A percentile compares a stretch with the other conserved stretches of the same genome.
Conservation (phyloP, 2,329 filamentous ascomycete species). For the Bipolaris cookei region DNA sequence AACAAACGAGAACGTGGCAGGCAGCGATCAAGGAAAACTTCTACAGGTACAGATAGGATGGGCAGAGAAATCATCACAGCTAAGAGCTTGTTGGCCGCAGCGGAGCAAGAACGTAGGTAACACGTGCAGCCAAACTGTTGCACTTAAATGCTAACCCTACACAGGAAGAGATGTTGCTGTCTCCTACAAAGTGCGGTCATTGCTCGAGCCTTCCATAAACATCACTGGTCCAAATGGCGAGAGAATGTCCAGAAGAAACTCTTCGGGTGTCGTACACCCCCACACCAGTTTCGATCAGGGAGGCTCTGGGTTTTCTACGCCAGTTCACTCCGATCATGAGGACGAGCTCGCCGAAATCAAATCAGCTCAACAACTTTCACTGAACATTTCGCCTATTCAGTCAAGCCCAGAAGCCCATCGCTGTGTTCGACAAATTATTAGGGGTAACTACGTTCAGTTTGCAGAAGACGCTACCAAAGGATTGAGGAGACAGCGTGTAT, state of each 20-base stretch:
- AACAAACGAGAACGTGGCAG: conserved; percentile 50
- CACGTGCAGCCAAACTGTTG: neutral
- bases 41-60: conserved; percentile 45
- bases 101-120: conserved; percentile 76
- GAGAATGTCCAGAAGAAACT: conserved; percentile 59
- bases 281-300: conserved; percentile 81
- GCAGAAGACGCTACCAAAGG: conserved; percentile 80
- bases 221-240: conserved; percentile 68
- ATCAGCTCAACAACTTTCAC: conserved; percentile 81
- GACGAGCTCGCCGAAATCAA: conserved; percentile 84
- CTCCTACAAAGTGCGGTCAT: conserved; percentile 64
- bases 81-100: conserved; percentile 72
- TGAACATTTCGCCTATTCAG: conserved; percentile 80
- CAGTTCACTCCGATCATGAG: conserved; percentile 84
- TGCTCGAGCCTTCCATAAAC: conserved; percentile 71
- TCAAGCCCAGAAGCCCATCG: conserved; percentile 78
- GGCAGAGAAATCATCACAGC: conserved; percentile 52
- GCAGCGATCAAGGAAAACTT: conserved; percentile 45
- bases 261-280: conserved; percentile 69
- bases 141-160: conserved; percentile 18
- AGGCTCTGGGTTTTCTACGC: conserved; percentile 63
- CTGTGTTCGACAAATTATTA: conserved; percentile 85
- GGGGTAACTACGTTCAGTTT: conserved; percentile 81
- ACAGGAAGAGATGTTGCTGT: conserved; percentile 58
- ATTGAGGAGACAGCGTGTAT: conserved; percentile 80